Evolutionary conservation across 495 filamentous ascomycete genomes (phyloP).

Genomic region (Alectoria sarmentosa): DNA sequence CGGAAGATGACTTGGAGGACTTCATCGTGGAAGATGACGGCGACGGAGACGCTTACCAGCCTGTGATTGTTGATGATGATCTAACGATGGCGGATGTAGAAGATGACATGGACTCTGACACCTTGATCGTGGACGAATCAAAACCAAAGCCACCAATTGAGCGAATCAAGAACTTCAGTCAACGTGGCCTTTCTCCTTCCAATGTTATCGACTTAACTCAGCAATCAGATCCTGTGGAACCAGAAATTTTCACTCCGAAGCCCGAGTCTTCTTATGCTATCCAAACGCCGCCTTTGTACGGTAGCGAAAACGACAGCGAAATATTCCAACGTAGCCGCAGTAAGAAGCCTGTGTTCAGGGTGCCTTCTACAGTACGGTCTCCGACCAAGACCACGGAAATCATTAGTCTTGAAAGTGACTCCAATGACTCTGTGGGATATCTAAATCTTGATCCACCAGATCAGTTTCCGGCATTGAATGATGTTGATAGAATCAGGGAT

Average conservation of each 20-base stretch:
- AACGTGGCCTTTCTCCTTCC: not conserved
- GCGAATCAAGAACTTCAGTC: not conserved
- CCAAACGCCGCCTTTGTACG: conserved; percentile 16
- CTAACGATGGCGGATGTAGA: conserved; percentile 28
- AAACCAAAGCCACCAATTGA: conserved; percentile 13
- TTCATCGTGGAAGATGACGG: conserved; percentile 38
- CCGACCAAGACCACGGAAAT: conserved; percentile 11
- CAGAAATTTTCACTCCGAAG: not conserved
- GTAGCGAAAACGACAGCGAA: conserved; percentile 17
- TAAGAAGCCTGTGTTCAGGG: conserved; percentile 19
- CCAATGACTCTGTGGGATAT: conserved; percentile 4
- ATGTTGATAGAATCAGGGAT: conserved; percentile 27
- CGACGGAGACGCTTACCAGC: conserved; percentile 17
- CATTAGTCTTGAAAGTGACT: conserved; percentile 20
- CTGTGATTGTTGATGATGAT: conserved; percentile 23
- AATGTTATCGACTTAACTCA: conserved; percentile 26
- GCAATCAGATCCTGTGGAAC: conserved; percentile 19
- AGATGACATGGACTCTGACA: conserved; percentile 20
- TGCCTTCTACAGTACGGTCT: conserved; percentile 6
- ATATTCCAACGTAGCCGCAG: conserved; percentile 21
- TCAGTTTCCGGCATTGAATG: conserved; percentile 26
- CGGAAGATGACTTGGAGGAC: conserved; percentile 37
- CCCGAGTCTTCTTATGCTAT: conserved; percentile 1
- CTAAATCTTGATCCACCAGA: not conserved
- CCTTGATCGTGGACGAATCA: not conserved